phyloP scores from a whole-genome alignment of 2,329 filamentous ascomycete genomes.

The Claviceps sp. region DNA sequence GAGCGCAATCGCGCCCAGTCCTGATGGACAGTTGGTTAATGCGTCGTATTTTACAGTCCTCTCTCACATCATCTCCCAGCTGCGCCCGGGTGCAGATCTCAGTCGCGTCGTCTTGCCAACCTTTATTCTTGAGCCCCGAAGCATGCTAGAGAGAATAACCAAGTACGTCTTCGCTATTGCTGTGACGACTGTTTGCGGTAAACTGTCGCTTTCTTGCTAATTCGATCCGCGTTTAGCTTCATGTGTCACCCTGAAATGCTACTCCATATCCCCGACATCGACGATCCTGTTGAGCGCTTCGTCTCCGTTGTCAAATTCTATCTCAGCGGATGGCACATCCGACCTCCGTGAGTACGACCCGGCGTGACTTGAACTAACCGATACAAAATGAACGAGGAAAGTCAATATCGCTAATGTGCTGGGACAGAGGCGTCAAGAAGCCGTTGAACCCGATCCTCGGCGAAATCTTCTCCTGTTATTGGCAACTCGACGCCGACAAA shows the following conservation, averaged over 20 bases:
- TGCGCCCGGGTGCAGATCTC: constrained; percentile 87
- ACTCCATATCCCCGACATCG: constrained; percentile 71
- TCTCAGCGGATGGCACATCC: constrained; percentile 96
- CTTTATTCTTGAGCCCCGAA: constrained; percentile 93
- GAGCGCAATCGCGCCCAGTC: background rate
- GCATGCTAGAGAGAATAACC: constrained; percentile 96
- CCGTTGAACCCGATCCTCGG: constrained; percentile 92
- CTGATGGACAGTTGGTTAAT: background rate
- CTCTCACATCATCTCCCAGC: constrained; percentile 91
- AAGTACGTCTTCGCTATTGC: constrained; percentile 50
- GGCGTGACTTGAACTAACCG: background rate
- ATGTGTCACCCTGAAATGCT: constrained; percentile 98
- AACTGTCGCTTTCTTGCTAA: background rate
- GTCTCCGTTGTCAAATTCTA: constrained; percentile 97
- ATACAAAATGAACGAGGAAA: background rate
- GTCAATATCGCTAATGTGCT: background rate
- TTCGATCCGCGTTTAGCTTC: constrained; percentile 49
- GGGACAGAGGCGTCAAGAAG: constrained; percentile 81
- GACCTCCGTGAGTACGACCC: constrained; percentile 61
- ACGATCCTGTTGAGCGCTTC: constrained; percentile 82
- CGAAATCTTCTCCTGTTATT: constrained; percentile 89
- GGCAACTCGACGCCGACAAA: constrained; percentile 77
- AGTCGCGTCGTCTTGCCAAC: constrained; percentile 90
- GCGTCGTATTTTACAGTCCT: constrained; percentile 48
- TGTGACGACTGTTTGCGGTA: background rate